Evolutionary conservation across 371 early-diverging fungal genomes (phyloP), one percentile per base, ranked within the genome.

Genomic region (Mortierella sp.): DNA sequence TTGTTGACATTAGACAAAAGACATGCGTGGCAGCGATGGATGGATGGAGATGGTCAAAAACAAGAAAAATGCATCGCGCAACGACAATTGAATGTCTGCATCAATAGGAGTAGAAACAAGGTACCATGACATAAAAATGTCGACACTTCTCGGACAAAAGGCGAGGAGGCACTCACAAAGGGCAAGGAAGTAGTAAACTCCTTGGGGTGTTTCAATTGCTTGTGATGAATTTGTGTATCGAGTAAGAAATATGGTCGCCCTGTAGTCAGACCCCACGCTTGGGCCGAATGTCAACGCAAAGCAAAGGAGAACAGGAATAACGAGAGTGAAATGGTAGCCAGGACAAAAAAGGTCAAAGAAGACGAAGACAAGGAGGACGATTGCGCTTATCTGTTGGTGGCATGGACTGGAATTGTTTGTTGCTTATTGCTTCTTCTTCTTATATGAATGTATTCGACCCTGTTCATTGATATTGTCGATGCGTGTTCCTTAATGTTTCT

Each of bases 381-480:
- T 47, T 19, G 47, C 14, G 6, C 58, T 34, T 58, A 58, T 58
- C 34, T 58, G 19, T 34, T 55, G n/a, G 58, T 58, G 34, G 58
- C 58, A 34, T 58, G 58, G 58, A 58, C 58, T 58, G 58, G 58
- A 58, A 58, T 58, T 58, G 58, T 58, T 58, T 34, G 22, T 58
- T 26, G 26, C 9, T 22, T 55, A 26, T 31, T n/a, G n/a, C n/a
- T n/a, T n/a, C n/a, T n/a, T n/a, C n/a, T n/a, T n/a, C n/a, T 19
- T 34, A 37, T 58, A 31, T 2, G 58, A 58, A 34, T 58, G 58
- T 37, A 34, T 58, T 58, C 34, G 58, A 58, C 58, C 58, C 58
- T 58, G 22, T 19, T 22, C 9, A 34, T 34, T 31, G 8, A 16
- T 9, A 34, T 34, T 34, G 34, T 14, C 10, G 29, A 29, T 47